Base-by-base conservation (phyloP, 768 basidiomycete species). In the Lentinula boryana region DNA sequence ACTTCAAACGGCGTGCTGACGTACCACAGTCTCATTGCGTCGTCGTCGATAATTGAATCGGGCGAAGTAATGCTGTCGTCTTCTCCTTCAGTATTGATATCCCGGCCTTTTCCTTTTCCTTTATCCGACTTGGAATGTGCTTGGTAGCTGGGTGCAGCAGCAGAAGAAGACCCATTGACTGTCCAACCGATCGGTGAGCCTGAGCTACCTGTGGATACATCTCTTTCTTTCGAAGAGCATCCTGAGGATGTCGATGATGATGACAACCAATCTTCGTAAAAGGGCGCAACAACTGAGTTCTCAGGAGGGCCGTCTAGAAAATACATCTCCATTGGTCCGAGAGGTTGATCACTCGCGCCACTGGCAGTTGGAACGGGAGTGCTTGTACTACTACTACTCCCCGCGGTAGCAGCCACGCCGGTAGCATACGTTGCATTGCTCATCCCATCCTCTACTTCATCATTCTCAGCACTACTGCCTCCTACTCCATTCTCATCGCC, bases 1-100 rank as follows among this genome's bases (percentile, higher is more conserved):
- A 88, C 84, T 68, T 89, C 87, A 65, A 89, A 89, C 10, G 88
- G 85, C 48, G 79, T 80, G 63, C 80, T 81, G 48, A 88, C 84
- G 63, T 88, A 89, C 86, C 87, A 89, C 58, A 88, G 71, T 56
- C 81, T 79, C 77, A 88, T 85, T 72, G 86, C 80, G 33, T 70
- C 69, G 44, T 71, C 70, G 5, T 64, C 58, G 13, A 51, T 32
- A 21, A 21, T 13, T 33, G 8, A 27, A n/a, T 58, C 38, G 10
- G 10, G 5, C 43, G 13, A 1, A 44, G 38, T 1, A 46, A 8
- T 10, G 9, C 12, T 9, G 18, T 33, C 31, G 6, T 44, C 43
- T 31, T 58, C 43, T 0, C 21, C n/a, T 6, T 56, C 55, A 6
- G 6, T 15, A 36, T 13, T 48, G n/a, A 55, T 50, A 50, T 50